Evolutionary conservation across 1,139 yeast species (phyloP), one percentile per base, ranked within the genome.

Genomic region (Yueomyces sp.): DNA sequence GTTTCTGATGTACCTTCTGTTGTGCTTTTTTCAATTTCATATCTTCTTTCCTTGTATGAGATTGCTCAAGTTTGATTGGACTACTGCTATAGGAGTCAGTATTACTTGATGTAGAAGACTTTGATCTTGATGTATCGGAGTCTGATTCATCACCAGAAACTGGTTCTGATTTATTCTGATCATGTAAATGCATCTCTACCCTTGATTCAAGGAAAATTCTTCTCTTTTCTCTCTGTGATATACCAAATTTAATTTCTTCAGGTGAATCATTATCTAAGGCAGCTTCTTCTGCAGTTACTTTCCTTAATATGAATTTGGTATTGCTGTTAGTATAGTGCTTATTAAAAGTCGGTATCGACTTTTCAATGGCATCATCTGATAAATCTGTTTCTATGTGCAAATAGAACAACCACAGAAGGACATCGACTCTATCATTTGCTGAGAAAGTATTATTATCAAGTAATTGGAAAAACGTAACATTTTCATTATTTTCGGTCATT

Each of bases 321-420:
- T 29, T 29, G 9, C 2, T 29, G 9, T 29, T 29, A 29, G 6
- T 29, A 6, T 27, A 63, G 63, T 3, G 19, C 8, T 64, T 58
- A 27, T 82, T 80, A 60, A 85, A 87, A 3, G 95, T 91, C 52
- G 83, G 83, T 28, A 56, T 35, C 8, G 62, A 45, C 2, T 55
- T 44, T 2, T 63, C 62, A 26, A 86, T 60, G 46, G 75, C 75
- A 35, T 71, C 78, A 1, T 69, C 65, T 0, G 71, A 62, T 49
- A 82, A 68, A 46, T 73, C 70, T 0, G 95, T 82, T 56, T 91
- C 96, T 49, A 83, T 65, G 55, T 81, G 83, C 2, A 86, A 73
- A 66, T 85, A 86, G 46, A 85, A 60, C 37, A 91, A 64, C 97
- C 97, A 91, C 47, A 91, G 62, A 52, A 91, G 79, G 33, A 91